Percentiles rank a stretch among this genome's conserved stretches.
phyloP scores from a whole-genome alignment of 352 stramenopile genomes.

The Hyaloperonospora brassicae region DNA sequence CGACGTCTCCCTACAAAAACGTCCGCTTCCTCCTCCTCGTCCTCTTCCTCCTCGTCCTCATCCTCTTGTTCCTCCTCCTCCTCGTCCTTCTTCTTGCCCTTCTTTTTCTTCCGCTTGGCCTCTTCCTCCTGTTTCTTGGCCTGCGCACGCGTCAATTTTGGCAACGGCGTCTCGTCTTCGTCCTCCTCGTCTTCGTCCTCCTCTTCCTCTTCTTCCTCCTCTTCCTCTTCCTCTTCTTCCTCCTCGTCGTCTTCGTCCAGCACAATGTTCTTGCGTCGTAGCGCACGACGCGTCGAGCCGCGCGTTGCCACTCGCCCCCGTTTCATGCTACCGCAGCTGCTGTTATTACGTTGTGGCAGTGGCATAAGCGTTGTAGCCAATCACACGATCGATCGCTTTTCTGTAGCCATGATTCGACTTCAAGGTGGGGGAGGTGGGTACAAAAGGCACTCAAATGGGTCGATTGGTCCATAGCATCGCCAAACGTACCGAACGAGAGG shows the following conservation, averaged over 20 bases:
- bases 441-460: too few relatives aligned
- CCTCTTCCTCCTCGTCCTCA: slow-evolving; percentile 39
- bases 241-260: slow-evolving; percentile 53
- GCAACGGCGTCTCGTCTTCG: slow-evolving; percentile 28
- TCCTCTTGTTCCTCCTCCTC: slow-evolving; percentile 39
- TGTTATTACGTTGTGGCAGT: not conserved
- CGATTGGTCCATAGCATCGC: too few relatives aligned
- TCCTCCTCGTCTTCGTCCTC: slow-evolving; percentile 3
- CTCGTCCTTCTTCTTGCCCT: slow-evolving; percentile 25
- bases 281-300: slow-evolving; percentile 37
- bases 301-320: slow-evolving; percentile 39
- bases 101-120: slow-evolving; percentile 29
- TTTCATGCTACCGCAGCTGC: slow-evolving; percentile 34
- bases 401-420: not conserved
- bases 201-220: slow-evolving; percentile 25
- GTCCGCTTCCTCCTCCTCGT: slow-evolving; percentile 39
- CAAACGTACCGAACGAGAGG: too few relatives aligned
- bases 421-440: too few relatives aligned
- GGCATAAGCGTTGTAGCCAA: not conserved
- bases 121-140: slow-evolving; percentile 28
- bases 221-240: slow-evolving; percentile 23
- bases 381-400: not conserved
- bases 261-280: slow-evolving; percentile 72
- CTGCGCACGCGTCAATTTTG: slow-evolving; percentile 31
- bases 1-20: slow-evolving; percentile 20